Conservation (phyloP, 225 moss, liverwort and hornwort species). For the Rhytidiadelphus loreus region DNA sequence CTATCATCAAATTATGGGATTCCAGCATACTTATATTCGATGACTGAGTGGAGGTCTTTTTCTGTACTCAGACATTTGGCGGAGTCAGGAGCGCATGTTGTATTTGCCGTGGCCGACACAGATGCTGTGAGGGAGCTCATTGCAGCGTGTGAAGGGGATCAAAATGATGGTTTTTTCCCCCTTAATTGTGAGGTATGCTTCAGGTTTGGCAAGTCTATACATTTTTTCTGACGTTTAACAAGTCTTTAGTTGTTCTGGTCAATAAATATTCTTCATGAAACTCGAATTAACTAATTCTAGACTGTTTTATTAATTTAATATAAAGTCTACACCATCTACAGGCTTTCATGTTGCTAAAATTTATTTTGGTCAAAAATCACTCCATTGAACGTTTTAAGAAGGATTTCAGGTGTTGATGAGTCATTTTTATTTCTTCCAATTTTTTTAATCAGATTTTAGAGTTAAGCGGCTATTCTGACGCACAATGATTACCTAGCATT, state of each 20-base stretch:
- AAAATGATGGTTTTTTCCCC: neutral
- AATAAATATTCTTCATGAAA: neutral
- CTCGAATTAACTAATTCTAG: neutral
- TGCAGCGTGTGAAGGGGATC: constrained; percentile 39
- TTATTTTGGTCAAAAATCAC: neutral
- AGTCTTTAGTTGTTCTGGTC: neutral
- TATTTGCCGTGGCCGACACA: constrained; percentile 55
- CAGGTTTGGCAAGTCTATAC: neutral
- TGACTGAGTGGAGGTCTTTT: neutral
- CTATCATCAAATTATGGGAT: neutral
- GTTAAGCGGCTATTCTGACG: neutral
- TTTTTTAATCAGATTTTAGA: neutral
- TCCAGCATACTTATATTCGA: too few species aligned
- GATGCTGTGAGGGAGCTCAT: constrained; percentile 39
- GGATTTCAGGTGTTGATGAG: neutral
- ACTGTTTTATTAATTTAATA: neutral
- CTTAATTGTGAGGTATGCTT: constrained; percentile 59
- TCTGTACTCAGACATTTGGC: constrained; percentile 53
- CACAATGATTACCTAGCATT: neutral
- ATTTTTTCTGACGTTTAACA: neutral
- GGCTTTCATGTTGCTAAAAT: neutral
- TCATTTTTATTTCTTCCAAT: neutral
- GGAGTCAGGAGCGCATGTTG: constrained; percentile 58
- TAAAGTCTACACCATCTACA: neutral
- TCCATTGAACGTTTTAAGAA: neutral